A percentile compares a stretch with the other conserved stretches of the same genome.
These are phyloP conservation scores for Jaapia argillacea DNA, from an alignment of 768 basidiomycete species.

Conservation along the genomic window DNA sequence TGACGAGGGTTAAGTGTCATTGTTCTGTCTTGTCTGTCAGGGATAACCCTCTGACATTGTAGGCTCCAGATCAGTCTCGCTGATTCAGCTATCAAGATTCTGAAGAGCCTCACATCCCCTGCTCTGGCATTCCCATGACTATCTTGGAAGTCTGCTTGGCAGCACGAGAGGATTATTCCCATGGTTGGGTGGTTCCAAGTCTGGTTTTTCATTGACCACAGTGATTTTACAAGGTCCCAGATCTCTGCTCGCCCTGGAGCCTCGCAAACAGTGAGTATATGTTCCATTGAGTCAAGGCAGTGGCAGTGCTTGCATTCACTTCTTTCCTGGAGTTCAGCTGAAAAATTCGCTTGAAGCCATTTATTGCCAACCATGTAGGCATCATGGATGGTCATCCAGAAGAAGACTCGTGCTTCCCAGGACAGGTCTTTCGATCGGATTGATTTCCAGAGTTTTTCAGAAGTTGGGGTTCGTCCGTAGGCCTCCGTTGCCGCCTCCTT, in stretches of 20 bases:
- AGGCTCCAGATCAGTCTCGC: conserved; percentile 21
- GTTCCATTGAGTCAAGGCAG: conserved; percentile 8
- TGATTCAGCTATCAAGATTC: conserved; percentile 19
- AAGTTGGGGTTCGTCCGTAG: not conserved
- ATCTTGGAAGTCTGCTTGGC: not conserved
- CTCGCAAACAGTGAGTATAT: conserved; percentile 13
- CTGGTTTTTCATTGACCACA: conserved; percentile 1
- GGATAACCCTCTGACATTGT: conserved; percentile 16
- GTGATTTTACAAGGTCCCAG: conserved; percentile 7
- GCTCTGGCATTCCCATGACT: not conserved
- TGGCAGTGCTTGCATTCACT: conserved; percentile 8
- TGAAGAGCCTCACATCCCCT: conserved; percentile 7
- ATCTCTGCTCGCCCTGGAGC: conserved; percentile 8
- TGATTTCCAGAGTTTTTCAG: conserved; percentile 3
- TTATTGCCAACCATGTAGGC: conserved; percentile 11
- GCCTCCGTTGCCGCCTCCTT: not conserved
- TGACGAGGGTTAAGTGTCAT: not conserved
- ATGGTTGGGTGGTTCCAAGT: not conserved
- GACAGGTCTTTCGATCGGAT: conserved; percentile 6
- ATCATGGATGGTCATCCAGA: conserved; percentile 13
- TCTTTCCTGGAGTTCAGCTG: conserved; percentile 2
- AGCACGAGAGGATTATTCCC: not conserved
- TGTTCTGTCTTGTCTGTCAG: no score
- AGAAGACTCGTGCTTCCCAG: conserved; percentile 7
- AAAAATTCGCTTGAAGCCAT: conserved; percentile 6